phyloP scores from a whole-genome alignment of 2,329 filamentous ascomycete genomes.

The Xylariaceae sp. region DNA sequence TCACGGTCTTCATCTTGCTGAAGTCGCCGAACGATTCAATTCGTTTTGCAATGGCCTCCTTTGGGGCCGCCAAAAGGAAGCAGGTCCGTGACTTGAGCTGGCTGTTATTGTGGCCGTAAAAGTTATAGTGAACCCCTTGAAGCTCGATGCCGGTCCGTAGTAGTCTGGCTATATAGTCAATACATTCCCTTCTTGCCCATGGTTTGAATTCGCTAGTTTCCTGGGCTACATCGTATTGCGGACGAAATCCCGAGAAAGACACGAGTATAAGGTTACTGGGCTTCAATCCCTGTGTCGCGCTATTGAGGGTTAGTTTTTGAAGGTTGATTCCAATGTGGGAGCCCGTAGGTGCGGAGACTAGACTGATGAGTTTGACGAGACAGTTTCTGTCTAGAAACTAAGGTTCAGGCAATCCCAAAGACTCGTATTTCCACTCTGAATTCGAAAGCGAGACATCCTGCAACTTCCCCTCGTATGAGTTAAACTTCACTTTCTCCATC shows the following conservation, averaged over 20 bases:
- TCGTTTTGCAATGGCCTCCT: conserved; percentile 10
- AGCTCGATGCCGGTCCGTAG: conserved; percentile 8
- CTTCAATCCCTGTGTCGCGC: conserved; percentile 5
- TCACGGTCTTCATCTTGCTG: conserved; percentile 14
- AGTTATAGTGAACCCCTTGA: conserved; percentile 11
- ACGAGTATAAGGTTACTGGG: conserved; percentile 4
- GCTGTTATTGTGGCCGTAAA: conserved; percentile 17
- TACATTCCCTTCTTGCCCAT: conserved; percentile 13
- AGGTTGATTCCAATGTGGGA: conserved; percentile 9
- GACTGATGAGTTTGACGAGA: conserved; percentile 7
- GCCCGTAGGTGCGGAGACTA: background rate
- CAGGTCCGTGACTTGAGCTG: conserved; percentile 12
- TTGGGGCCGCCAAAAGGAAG: conserved; percentile 10
- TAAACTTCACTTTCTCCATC: conserved; percentile 8
- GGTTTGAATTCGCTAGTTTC: conserved; percentile 6
- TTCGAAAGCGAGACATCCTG: conserved; percentile 14
- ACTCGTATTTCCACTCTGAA: conserved; percentile 12
- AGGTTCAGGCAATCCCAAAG: background rate
- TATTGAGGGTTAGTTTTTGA: conserved; percentile 6
- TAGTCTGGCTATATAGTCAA: conserved; percentile 3
- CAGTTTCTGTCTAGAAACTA: conserved; percentile 1
- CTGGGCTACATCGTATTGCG: conserved; percentile 7
- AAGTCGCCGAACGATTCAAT: conserved; percentile 15
- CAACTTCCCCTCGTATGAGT: conserved; percentile 9
- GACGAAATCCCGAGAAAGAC: conserved; percentile 10